Conservation (phyloP, 2,329 filamentous ascomycete species). For the Exophiala mesophila region DNA sequence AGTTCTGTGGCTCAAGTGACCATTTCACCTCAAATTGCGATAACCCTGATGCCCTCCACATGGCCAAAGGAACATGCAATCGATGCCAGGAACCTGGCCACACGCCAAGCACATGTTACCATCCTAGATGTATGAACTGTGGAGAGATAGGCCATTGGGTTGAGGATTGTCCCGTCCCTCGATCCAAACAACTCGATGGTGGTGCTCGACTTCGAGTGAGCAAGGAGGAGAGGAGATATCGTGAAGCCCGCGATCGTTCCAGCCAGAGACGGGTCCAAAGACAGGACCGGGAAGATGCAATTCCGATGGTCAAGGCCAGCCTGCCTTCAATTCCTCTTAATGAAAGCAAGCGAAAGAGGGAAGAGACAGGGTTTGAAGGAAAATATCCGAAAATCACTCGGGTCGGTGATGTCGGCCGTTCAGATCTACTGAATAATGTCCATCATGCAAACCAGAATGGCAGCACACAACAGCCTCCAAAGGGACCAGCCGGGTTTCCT, state of each 20-base stretch:
- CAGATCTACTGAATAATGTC: slow-evolving; percentile 2
- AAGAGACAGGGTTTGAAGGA: slow-evolving; percentile 9
- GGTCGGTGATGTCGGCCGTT: neutral
- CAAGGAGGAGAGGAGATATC: slow-evolving; percentile 35
- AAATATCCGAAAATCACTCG: slow-evolving; percentile 12
- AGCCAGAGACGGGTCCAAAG: slow-evolving; percentile 36
- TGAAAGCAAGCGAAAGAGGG: slow-evolving; percentile 23
- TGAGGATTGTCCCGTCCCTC: slow-evolving; percentile 31
- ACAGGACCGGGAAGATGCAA: slow-evolving; percentile 42
- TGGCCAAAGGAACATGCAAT: slow-evolving; percentile 36
- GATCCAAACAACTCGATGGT: slow-evolving; percentile 33
- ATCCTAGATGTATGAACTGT: slow-evolving; percentile 40
- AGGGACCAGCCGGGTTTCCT: slow-evolving; percentile 1
- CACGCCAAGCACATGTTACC: slow-evolving; percentile 34
- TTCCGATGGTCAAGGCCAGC: slow-evolving; percentile 33
- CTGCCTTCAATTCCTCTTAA: slow-evolving; percentile 4
- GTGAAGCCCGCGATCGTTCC: slow-evolving; percentile 32
- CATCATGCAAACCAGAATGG: no score
- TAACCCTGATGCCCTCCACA: slow-evolving; percentile 38
- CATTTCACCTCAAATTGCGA: slow-evolving; percentile 45
- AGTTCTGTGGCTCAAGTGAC: slow-evolving; percentile 41
- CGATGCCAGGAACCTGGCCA: slow-evolving; percentile 41
- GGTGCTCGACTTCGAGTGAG: slow-evolving; percentile 34
- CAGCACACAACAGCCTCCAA: slow-evolving; percentile 1
- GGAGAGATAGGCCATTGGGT: slow-evolving; percentile 40